These are phyloP conservation scores for Rickenella mellea DNA, from an alignment of 768 basidiomycete genomes.

Conservation along the genomic window DNA sequence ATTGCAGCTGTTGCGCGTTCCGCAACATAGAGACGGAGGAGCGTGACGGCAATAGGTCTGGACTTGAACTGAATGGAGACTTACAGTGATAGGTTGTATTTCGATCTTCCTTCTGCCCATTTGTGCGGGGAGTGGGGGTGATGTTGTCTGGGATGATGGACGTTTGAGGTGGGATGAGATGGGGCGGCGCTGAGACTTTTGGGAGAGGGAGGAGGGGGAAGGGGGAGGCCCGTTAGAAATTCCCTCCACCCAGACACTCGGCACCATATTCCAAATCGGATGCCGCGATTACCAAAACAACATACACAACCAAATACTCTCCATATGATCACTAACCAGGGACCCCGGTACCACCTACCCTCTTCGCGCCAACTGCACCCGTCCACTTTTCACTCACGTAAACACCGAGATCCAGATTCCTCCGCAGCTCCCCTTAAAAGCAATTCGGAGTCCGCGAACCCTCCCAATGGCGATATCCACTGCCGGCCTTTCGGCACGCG, in stretches of 20 bases:
- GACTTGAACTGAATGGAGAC: conserved; percentile 21
- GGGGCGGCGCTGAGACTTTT: not conserved
- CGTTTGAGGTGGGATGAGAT: not conserved
- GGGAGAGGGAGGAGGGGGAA: not conserved
- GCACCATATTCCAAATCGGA: too few relatives aligned
- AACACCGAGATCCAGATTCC: too few relatives aligned
- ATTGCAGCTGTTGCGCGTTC: conserved; percentile 22
- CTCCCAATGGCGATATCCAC: too few relatives aligned
- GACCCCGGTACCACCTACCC: too few relatives aligned
- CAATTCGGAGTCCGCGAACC: too few relatives aligned
- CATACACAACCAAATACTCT: too few relatives aligned
- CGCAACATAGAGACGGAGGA: conserved; percentile 9
- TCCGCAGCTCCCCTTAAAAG: too few relatives aligned
- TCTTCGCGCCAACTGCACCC: too few relatives aligned
- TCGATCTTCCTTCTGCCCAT: conserved; percentile 72
- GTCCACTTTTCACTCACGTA: too few relatives aligned
- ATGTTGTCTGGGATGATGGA: not conserved
- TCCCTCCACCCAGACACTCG: not conserved
- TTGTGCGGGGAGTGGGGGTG: not conserved
- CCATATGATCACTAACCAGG: too few relatives aligned
- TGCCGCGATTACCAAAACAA: too few relatives aligned
- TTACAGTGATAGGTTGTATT: conserved; percentile 70
- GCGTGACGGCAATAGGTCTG: not conserved
- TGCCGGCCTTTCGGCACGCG: too few relatives aligned
- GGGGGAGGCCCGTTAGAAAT: not conserved